Evolutionary conservation across 2,329 filamentous ascomycete genomes (phyloP).

Genomic region (Alternaria arborescens): DNA sequence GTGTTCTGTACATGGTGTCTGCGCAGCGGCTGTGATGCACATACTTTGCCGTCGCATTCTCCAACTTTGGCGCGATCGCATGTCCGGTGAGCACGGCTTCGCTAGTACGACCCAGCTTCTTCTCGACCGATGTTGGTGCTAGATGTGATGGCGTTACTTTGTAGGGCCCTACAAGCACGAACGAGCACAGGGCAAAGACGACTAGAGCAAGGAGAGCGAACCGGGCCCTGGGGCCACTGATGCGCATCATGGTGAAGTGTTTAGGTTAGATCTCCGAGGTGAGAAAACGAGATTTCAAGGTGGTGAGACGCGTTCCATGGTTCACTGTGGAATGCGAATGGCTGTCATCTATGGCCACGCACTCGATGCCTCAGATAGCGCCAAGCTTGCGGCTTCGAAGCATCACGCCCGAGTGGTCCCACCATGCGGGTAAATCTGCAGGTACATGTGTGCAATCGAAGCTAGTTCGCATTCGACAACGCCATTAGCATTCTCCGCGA

Average conservation of each 20-base stretch:
- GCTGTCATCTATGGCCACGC: constrained; percentile 11
- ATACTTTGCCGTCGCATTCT: constrained; percentile 79
- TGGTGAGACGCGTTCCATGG: constrained; percentile 5
- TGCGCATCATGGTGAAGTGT: constrained; percentile 38
- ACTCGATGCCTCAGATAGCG: constrained; percentile 21
- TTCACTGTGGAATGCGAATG: constrained; percentile 1
- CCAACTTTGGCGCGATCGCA: constrained; percentile 80
- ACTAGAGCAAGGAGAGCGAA: constrained; percentile 60
- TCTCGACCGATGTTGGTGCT: constrained; percentile 24
- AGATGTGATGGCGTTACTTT: constrained; percentile 51
- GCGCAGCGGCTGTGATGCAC: constrained; percentile 24
- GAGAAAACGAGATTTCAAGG: neutral
- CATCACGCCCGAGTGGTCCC: constrained; percentile 16
- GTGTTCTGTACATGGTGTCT: constrained; percentile 14
- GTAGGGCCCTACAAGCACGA: constrained; percentile 68
- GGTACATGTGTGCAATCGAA: constrained; percentile 10
- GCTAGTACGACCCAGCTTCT: constrained; percentile 31
- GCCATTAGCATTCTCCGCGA: constrained; percentile 6
- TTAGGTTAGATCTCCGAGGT: constrained; percentile 1
- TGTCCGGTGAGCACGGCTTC: constrained; percentile 65
- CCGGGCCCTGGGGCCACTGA: constrained; percentile 43
- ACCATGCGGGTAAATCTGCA: constrained; percentile 20
- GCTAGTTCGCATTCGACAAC: constrained; percentile 13
- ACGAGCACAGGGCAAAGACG: constrained; percentile 64
- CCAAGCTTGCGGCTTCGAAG: constrained; percentile 20